Percentiles rank a stretch among this genome's conserved stretches.
phyloP scores from a whole-genome alignment of 768 basidiomycete genomes.

The Lactifluus subvellereus region DNA sequence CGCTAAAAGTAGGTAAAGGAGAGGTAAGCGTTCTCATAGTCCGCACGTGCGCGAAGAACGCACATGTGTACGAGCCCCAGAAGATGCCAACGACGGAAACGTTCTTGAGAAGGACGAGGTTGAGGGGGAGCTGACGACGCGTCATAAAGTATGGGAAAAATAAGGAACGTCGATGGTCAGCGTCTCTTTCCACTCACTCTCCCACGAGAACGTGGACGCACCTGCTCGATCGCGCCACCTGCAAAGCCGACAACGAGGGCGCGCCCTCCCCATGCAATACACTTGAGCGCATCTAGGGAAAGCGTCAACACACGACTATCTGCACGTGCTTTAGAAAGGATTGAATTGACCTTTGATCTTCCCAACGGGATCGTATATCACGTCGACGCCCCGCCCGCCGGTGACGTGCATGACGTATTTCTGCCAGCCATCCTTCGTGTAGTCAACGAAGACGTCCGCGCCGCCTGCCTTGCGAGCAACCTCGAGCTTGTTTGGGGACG shows the following conservation, averaged over 20 bases:
- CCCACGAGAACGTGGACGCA: slow-evolving; percentile 26
- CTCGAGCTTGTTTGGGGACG: slow-evolving; percentile 70
- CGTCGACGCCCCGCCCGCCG: slow-evolving; percentile 74
- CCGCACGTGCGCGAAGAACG: slow-evolving; percentile 27
- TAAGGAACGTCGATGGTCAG: background rate
- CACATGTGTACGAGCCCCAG: slow-evolving; percentile 79
- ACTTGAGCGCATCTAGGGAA: slow-evolving; percentile 70
- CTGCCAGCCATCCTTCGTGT: slow-evolving; percentile 76
- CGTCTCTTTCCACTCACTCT: too few species aligned
- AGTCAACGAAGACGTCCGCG: slow-evolving; percentile 79
- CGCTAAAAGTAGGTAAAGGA: background rate
- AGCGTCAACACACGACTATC: too few species aligned
- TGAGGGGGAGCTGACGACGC: slow-evolving; percentile 22
- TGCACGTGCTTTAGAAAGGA: too few species aligned
- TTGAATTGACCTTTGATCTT: slow-evolving; percentile 51
- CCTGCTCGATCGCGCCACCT: slow-evolving; percentile 77
- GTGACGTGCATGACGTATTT: slow-evolving; percentile 83
- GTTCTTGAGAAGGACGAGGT: slow-evolving; percentile 75
- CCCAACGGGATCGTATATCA: slow-evolving; percentile 84
- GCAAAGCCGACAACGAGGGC: slow-evolving; percentile 90
- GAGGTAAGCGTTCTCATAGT: background rate
- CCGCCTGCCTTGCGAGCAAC: slow-evolving; percentile 66
- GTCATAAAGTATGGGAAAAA: background rate
- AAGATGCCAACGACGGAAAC: slow-evolving; percentile 77
- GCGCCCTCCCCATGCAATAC: slow-evolving; percentile 91